Evolutionary conservation across 352 stramenopile species (phyloP), one percentile per base, ranked within the genome.

Genomic region (Phytopythium cucurbitacearum): DNA sequence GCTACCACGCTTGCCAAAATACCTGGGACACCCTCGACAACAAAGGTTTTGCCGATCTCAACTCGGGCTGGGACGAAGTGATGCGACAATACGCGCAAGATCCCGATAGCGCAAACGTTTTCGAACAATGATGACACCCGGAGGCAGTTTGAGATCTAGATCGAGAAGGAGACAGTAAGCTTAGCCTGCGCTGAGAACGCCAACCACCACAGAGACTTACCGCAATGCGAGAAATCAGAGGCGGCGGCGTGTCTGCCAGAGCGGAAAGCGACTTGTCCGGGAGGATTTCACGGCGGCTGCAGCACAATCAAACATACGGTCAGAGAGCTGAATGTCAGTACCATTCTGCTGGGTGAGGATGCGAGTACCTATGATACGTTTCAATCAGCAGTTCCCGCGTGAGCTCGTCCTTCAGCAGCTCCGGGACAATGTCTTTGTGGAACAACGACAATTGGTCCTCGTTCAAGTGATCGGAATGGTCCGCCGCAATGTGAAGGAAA

Each of bases 111-210:
- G 37, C 79, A 89, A 13, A 92, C 81, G 12, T 80, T 89, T 48
- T 89, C 81, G 35, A 94, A 94, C 4, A 94, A 51, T 5, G 81
- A 87, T 0, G 81, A 92, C 5, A 85, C 78, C 1, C 84, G 81
- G 43, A 94, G 62, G 15, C 81, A 91, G 46, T 89, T 94, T 3
- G 81, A 73, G 6, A 92, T 85, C 84, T 94, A 54, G 7, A 52
- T 40, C 0, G 7, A 33, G 10, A 8, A 13, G 51, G 15, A 32
- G 34, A 48, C 9, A 58, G 32, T n/a, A 15, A 32, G 10, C 41
- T 35, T 28, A 28, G 16, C 8, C 36, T 36, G 7, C 4, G 38
- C 5, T 43, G 33, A 12, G 21, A 8, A 7, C 33, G 6, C 3
- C 5, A 42, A 4, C 7, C 43, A 13, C 2, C 8, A 7, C 13